Conservation (phyloP, 345 rosid species). For the Leavenworthia alabamica region DNA sequence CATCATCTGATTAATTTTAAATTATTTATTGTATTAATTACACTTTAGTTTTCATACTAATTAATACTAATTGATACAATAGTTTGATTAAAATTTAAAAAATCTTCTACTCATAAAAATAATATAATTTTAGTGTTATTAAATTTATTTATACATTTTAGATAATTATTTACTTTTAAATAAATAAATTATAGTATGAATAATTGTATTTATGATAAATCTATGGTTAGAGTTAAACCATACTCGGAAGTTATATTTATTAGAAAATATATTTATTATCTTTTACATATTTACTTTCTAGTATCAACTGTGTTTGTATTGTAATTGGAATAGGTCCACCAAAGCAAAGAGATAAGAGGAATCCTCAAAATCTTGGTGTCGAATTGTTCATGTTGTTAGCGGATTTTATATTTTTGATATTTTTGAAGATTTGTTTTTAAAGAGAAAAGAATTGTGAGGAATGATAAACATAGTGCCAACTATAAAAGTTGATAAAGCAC, state of each 20-base stretch:
- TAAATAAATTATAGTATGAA: too few species aligned
- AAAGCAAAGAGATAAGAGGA: not conserved
- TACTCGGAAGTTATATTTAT: not conserved
- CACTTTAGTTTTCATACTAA: too few species aligned
- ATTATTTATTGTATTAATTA: too few species aligned
- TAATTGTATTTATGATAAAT: too few species aligned
- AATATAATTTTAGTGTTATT: too few species aligned
- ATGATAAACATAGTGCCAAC: not conserved
- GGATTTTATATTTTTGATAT: not conserved
- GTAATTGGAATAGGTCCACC: not conserved
- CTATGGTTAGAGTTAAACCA: too few species aligned
- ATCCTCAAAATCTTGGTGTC: not conserved
- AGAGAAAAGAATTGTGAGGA: not conserved
- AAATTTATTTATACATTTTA: too few species aligned
- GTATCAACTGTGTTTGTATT: not conserved
- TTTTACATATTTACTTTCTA: not conserved
- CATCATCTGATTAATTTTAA: too few species aligned
- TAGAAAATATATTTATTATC: not conserved
- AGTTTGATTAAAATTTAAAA: too few species aligned
- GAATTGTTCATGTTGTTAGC: not conserved
- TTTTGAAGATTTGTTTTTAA: not conserved
- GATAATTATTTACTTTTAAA: too few species aligned
- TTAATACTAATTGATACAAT: too few species aligned
- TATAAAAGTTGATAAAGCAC: not conserved
- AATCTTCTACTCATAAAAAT: too few species aligned